Evolutionary conservation across 257 asterid species (phyloP).

Genomic region (Voacanga thouarsii): DNA sequence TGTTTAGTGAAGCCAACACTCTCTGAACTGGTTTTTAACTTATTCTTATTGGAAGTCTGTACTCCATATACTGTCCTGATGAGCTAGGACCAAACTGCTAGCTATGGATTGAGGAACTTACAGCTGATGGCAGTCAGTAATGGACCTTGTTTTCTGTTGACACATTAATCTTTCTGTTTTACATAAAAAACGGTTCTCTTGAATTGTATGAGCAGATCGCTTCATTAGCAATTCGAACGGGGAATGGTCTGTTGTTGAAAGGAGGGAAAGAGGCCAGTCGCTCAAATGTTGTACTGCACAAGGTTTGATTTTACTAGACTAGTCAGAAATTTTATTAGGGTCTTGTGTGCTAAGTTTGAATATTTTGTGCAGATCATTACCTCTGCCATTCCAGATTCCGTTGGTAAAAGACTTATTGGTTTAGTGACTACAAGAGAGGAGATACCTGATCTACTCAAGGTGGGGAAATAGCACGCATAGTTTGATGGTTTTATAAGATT

Average conservation of each 20-base stretch:
- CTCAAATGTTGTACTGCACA: slow-evolving; percentile 69
- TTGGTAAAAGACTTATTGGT: slow-evolving; percentile 73
- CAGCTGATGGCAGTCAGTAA: background rate
- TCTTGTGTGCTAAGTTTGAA: background rate
- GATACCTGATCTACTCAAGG: slow-evolving; percentile 83
- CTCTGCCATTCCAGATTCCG: slow-evolving; percentile 63
- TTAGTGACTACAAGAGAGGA: slow-evolving; percentile 79
- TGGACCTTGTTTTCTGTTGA: background rate
- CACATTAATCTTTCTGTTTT: background rate
- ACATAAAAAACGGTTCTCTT: slow-evolving; percentile 11
- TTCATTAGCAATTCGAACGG: slow-evolving; percentile 78
- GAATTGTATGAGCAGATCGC: slow-evolving; percentile 52
- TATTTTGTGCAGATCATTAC: slow-evolving; percentile 52
- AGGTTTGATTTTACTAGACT: slow-evolving; percentile 34
- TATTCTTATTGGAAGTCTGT: background rate
- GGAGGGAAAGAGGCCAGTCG: slow-evolving; percentile 87
- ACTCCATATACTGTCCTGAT: background rate
- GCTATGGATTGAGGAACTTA: background rate
- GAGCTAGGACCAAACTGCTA: background rate
- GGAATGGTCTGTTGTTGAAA: slow-evolving; percentile 78
- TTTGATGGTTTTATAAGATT: slow-evolving; percentile 5
- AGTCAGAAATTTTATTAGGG: slow-evolving; percentile 1
- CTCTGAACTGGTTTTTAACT: background rate
- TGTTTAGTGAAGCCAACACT: background rate
- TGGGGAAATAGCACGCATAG: slow-evolving; percentile 18